phyloP scores from a whole-genome alignment of 139 green algal species.

The Tetradesmus obliquus region DNA sequence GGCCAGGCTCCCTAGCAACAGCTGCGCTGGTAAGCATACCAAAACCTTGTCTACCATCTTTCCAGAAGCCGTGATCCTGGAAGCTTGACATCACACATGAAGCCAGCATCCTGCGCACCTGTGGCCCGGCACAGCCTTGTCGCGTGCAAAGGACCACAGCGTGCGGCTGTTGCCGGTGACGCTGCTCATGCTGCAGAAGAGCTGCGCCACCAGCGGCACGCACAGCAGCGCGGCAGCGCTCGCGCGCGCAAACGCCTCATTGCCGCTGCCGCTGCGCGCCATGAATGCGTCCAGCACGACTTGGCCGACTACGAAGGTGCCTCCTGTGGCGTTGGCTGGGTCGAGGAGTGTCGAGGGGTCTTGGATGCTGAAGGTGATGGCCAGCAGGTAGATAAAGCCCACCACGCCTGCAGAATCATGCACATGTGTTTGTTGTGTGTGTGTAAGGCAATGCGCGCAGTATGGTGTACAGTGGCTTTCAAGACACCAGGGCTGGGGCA shows the following conservation, averaged over 20 bases:
- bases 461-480: no score
- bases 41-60: no score
- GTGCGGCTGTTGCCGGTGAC: conserved; percentile 3
- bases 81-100: no score
- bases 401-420: neutral
- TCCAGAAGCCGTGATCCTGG: no score
- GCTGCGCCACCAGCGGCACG: neutral
- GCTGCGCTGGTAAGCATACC: no score
- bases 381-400: conserved; percentile 4
- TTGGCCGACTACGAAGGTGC: neutral
- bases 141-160: neutral
- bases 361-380: conserved; percentile 23
- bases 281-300: conserved; percentile 1
- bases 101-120: neutral
- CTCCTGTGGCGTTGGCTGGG: neutral
- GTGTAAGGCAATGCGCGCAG: neutral
- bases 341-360: conserved; percentile 3
- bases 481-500: no score
- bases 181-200: conserved; percentile 29
- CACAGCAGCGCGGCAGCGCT: neutral
- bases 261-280: neutral
- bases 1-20: no score
- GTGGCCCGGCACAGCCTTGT: conserved; percentile 21
- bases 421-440: no score
- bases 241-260: neutral